Evolutionary conservation across 2,329 filamentous ascomycete genomes (phyloP).

Genomic region (Apiospora hydei): DNA sequence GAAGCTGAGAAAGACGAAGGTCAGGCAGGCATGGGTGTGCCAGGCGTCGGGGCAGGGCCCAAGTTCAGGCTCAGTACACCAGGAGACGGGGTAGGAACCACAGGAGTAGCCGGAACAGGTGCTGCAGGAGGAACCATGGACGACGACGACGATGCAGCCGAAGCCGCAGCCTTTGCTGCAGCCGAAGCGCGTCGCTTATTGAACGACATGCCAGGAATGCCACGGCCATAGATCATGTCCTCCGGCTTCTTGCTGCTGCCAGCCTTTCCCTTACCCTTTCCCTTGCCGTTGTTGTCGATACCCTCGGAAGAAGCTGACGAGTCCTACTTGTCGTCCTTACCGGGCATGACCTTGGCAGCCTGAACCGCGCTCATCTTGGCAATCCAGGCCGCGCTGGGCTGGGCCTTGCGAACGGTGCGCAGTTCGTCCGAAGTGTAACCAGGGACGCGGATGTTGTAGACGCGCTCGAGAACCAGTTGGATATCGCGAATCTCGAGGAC

Average conservation of each 20-base stretch:
- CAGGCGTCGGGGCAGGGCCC: background rate
- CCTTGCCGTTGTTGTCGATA: background rate
- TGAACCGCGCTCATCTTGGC: slow-evolving; percentile 97
- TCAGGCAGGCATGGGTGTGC: background rate
- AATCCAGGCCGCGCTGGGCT: slow-evolving; percentile 88
- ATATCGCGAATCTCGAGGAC: slow-evolving; percentile 89
- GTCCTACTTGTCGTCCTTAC: slow-evolving; percentile 60
- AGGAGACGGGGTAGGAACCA: background rate
- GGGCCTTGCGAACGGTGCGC: slow-evolving; percentile 90
- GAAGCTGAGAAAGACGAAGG: background rate
- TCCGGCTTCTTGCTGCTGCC: background rate
- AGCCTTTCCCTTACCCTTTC: background rate
- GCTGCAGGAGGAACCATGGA: background rate
- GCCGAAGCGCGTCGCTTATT: background rate
- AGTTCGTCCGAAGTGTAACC: slow-evolving; percentile 95
- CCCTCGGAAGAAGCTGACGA: slow-evolving; percentile 3
- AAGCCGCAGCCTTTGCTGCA: background rate
- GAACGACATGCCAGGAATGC: background rate
- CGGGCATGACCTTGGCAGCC: slow-evolving; percentile 82
- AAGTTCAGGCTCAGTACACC: background rate
- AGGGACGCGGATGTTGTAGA: slow-evolving; percentile 90
- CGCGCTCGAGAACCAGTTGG: slow-evolving; percentile 82
- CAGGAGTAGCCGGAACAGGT: background rate
- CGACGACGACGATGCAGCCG: background rate
- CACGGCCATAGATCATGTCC: background rate